Percentiles rank a stretch among this genome's conserved stretches.
These are phyloP conservation scores for Podila horticola DNA, from an alignment of 192 early-diverging fungal genomes.

Conservation along the genomic window DNA sequence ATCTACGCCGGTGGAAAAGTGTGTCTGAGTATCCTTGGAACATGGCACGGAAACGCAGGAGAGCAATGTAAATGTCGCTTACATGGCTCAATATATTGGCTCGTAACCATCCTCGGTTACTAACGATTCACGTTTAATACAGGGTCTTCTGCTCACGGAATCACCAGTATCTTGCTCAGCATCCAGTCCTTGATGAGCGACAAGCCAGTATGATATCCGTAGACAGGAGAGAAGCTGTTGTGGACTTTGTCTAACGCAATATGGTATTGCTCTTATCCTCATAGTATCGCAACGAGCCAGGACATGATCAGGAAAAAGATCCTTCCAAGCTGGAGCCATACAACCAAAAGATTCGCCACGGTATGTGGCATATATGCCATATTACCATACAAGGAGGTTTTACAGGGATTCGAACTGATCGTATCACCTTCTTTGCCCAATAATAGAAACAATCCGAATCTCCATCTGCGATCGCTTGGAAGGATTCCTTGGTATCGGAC, in stretches of 20 bases:
- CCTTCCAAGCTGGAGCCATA: constrained; percentile 59
- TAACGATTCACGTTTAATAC: not conserved
- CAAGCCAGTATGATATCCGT: constrained; percentile 42
- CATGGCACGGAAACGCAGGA: constrained; percentile 65
- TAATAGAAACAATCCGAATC: constrained; percentile 67
- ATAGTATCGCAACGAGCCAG: constrained; percentile 71
- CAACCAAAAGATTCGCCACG: constrained; percentile 71
- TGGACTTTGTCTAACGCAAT: not conserved
- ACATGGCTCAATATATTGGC: too few species aligned
- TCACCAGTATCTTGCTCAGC: constrained; percentile 65
- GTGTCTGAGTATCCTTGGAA: constrained; percentile 69
- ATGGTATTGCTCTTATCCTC: not conserved
- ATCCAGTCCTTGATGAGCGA: constrained; percentile 73
- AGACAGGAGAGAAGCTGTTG: constrained; percentile 4
- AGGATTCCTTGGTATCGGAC: constrained; percentile 52
- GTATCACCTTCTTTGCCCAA: not conserved
- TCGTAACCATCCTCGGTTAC: not conserved
- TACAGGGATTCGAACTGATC: not conserved
- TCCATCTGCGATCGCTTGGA: constrained; percentile 69
- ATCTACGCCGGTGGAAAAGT: constrained; percentile 63
- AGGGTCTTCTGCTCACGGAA: constrained; percentile 69
- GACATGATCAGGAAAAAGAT: constrained; percentile 61
- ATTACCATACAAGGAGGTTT: not conserved
- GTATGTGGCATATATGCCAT: constrained; percentile 19
- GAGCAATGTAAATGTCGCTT: constrained; percentile 56